Evolutionary conservation across 2,329 filamentous ascomycete genomes (phyloP).

Genomic region (Mollisiaceae sp.): DNA sequence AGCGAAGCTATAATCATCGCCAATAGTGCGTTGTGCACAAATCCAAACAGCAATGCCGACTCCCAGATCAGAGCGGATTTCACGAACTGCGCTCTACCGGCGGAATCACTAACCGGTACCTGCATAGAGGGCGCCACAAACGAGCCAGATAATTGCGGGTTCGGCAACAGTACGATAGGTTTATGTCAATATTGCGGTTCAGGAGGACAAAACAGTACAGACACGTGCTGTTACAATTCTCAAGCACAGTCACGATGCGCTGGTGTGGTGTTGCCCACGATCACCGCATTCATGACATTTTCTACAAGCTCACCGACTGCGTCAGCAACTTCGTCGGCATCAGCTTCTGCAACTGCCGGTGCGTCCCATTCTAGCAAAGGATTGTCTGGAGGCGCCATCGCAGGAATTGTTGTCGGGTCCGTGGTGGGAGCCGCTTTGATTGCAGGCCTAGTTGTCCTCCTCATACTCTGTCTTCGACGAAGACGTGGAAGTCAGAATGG

Average conservation of each 20-base stretch:
- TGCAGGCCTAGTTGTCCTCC: constrained; percentile 69
- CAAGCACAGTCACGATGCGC: constrained; percentile 75
- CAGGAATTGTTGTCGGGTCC: constrained; percentile 85
- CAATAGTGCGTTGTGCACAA: constrained; percentile 74
- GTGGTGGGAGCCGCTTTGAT: constrained; percentile 73
- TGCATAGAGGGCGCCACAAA: constrained; percentile 82
- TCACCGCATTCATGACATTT: constrained; percentile 71
- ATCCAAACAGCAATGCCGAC: constrained; percentile 67
- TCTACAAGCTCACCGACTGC: constrained; percentile 55
- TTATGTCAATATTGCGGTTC: constrained; percentile 86
- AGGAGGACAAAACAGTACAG: constrained; percentile 87
- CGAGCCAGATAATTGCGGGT: constrained; percentile 88
- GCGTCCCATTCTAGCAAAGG: constrained; percentile 44
- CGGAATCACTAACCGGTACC: constrained; percentile 73
- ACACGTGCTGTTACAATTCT: constrained; percentile 90
- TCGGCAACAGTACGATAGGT: constrained; percentile 70
- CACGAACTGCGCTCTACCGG: constrained; percentile 82
- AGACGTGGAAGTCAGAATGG: constrained; percentile 65
- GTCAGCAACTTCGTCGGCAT: constrained; percentile 45
- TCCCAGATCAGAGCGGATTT: constrained; percentile 90
- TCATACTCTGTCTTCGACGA: constrained; percentile 53
- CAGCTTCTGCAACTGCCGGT: constrained; percentile 27
- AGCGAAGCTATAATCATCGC: constrained; percentile 87
- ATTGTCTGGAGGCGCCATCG: constrained; percentile 85
- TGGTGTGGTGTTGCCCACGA: constrained; percentile 77